Conservation (phyloP, 805 yeast species). For the Cyberlindnera subsufficiens region DNA sequence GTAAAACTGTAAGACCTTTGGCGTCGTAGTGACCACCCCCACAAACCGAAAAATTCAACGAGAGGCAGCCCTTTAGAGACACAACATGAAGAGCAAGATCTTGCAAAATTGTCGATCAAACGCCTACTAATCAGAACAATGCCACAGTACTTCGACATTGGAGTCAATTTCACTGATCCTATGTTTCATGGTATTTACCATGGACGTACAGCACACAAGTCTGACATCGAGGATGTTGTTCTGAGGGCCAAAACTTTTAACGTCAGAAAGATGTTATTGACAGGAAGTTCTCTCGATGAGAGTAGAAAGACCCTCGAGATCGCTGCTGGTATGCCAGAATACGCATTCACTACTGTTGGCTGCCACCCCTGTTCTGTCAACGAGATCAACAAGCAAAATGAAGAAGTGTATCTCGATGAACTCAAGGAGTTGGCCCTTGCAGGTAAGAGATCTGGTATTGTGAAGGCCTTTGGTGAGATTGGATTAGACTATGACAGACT, state of each 20-base stretch:
- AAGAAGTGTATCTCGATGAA: constrained; percentile 36
- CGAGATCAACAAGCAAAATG: constrained; percentile 35
- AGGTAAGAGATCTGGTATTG: constrained; percentile 44
- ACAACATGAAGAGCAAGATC: not conserved
- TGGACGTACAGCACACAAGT: constrained; percentile 58
- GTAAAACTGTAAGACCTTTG: too few relatives aligned
- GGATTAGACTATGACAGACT: constrained; percentile 94
- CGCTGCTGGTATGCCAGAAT: constrained; percentile 30
- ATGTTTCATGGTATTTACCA: constrained; percentile 84
- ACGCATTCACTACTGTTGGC: constrained; percentile 71
- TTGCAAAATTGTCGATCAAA: not conserved
- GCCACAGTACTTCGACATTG: constrained; percentile 36
- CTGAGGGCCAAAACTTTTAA: constrained; percentile 58
- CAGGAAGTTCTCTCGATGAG: constrained; percentile 76
- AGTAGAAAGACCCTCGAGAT: constrained; percentile 55
- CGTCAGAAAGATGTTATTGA: constrained; percentile 68
- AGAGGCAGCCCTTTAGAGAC: too few relatives aligned
- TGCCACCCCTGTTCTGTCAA: constrained; percentile 90
- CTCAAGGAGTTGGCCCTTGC: constrained; percentile 43
- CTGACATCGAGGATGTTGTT: constrained; percentile 62
- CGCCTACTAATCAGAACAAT: not conserved
- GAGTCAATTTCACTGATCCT: constrained; percentile 78
- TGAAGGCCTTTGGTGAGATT: constrained; percentile 89
- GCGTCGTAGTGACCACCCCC: too few relatives aligned
- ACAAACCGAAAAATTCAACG: too few relatives aligned